Conservation (phyloP, 352 stramenopile species). For the Plasmopara muralis region DNA sequence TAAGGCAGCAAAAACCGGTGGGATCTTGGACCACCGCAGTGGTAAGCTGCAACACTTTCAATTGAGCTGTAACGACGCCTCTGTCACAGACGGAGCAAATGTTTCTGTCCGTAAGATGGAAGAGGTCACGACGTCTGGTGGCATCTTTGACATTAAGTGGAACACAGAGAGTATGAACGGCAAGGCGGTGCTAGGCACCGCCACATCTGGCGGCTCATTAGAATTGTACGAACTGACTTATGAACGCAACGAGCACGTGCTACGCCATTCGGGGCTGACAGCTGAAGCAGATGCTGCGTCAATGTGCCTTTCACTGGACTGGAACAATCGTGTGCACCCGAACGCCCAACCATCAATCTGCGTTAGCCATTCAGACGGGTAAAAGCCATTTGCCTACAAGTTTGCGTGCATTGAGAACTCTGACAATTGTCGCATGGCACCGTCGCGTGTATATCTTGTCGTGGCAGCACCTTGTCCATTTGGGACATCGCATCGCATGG, state of each 20-base stretch:
- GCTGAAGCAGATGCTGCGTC: constrained; percentile 31
- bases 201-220: constrained; percentile 55
- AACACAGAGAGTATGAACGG: constrained; percentile 38
- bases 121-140: constrained; percentile 41
- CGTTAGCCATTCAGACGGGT: constrained; percentile 82
- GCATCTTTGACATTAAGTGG: constrained; percentile 85
- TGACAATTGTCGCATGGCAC: constrained; percentile 5
- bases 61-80: constrained; percentile 28
- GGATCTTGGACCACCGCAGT: constrained; percentile 33
- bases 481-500: constrained; percentile 35
- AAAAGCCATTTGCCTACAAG: constrained; percentile 10
- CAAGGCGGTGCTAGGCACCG: constrained; percentile 50
- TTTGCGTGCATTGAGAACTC: constrained; percentile 5
- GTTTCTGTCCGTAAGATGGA: constrained; percentile 44
- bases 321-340: constrained; percentile 61
- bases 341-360: constrained; percentile 51
- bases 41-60: constrained; percentile 68
- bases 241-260: constrained; percentile 4
- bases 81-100: constrained; percentile 9
- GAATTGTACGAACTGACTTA: constrained; percentile 51
- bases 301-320: constrained; percentile 84
- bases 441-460: background rate
- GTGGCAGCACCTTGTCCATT: constrained; percentile 41
- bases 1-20: constrained; percentile 33
- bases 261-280: constrained; percentile 33